phyloP scores from a whole-genome alignment of 176 grass and related monocot genomes.

The Musa acuminata region DNA sequence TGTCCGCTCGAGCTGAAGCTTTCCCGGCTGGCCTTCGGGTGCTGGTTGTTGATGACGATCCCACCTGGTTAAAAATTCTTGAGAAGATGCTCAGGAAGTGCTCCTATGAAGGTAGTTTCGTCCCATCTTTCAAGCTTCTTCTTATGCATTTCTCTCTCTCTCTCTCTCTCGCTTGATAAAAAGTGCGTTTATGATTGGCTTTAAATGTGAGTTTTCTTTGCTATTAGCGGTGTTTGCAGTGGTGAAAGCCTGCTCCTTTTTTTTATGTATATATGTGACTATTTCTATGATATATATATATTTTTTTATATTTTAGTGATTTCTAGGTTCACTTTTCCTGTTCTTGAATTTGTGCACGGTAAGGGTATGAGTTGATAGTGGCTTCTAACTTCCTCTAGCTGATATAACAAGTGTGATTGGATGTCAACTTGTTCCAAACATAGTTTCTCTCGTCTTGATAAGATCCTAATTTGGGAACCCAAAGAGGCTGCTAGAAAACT shows the following conservation, averaged over 20 bases:
- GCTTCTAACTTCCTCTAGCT: background rate
- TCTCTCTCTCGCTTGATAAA: no score
- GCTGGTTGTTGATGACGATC: constrained; percentile 91
- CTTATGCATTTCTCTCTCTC: background rate
- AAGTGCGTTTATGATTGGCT: no score
- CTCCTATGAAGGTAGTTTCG: constrained; percentile 67
- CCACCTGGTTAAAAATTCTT: constrained; percentile 97
- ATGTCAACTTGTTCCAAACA: background rate
- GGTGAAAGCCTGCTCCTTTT: background rate
- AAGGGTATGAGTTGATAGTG: background rate
- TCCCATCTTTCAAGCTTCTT: background rate
- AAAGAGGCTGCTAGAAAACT: background rate
- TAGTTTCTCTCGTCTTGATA: background rate
- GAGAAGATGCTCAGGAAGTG: constrained; percentile 99
- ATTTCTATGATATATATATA: no score
- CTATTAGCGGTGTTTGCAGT: no score
- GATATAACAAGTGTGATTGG: background rate
- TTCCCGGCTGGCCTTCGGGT: constrained; percentile 95
- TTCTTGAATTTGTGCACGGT: no score
- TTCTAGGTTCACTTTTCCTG: background rate
- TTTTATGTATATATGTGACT: background rate
- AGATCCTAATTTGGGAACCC: background rate
- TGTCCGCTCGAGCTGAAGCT: constrained; percentile 43
- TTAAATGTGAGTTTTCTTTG: no score
- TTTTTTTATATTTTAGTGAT: background rate